These are phyloP conservation scores for Melianthus villosus DNA, from an alignment of 441 rosid genomes.

Conservation along the genomic window DNA sequence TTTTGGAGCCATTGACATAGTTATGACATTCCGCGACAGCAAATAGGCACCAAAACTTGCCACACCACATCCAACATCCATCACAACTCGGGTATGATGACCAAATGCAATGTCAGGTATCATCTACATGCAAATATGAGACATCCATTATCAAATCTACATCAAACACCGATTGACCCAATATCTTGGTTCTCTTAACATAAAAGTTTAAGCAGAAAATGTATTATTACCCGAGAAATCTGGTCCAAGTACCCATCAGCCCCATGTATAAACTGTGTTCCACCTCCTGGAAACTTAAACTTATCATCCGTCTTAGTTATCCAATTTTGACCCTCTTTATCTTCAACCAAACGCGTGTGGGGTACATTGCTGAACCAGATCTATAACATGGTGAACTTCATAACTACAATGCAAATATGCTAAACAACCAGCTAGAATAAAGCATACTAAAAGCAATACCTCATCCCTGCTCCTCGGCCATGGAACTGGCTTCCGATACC, in stretches of 20 bases:
- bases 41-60: slow-evolving; percentile 90
- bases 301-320: slow-evolving; percentile 44
- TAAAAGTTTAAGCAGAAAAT: background rate
- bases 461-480: slow-evolving; percentile 94
- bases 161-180: too few relatives aligned
- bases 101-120: slow-evolving; percentile 64
- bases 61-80: slow-evolving; percentile 93
- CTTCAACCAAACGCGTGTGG: slow-evolving; percentile 77
- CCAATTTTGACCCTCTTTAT: slow-evolving; percentile 89
- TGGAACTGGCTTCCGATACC: slow-evolving; percentile 45
- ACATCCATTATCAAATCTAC: too few relatives aligned
- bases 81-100: slow-evolving; percentile 38
- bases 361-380: slow-evolving; percentile 77
- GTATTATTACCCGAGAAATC: slow-evolving; percentile 35
- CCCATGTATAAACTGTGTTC: slow-evolving; percentile 78
- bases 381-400: slow-evolving; percentile 12
- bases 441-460: slow-evolving; percentile 69
- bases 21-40: slow-evolving; percentile 52
- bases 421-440: slow-evolving; percentile 2
- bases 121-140: background rate
- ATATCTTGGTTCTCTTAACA: too few relatives aligned
- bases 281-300: slow-evolving; percentile 78
- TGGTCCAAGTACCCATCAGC: slow-evolving; percentile 43
- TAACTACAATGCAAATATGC: too few relatives aligned
- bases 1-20: slow-evolving; percentile 91